These are phyloP conservation scores for Naganishia liquefaciens DNA, from an alignment of 1,284 basidiomycete species.

Conservation along the genomic window DNA sequence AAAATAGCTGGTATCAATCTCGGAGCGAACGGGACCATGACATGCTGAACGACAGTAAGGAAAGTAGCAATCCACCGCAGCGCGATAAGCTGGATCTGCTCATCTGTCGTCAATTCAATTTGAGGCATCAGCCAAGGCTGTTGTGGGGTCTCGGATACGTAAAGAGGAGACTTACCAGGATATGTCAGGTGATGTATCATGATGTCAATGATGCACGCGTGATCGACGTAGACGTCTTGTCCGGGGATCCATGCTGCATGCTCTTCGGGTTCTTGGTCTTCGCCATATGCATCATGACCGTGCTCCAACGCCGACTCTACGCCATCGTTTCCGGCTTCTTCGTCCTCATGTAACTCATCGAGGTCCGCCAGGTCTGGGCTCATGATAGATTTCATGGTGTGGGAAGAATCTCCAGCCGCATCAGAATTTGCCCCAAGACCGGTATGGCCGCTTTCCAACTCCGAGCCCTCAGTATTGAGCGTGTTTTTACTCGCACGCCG, in stretches of 20 bases:
- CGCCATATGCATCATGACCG: conserved; percentile 39
- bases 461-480: conserved; percentile 59
- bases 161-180: conserved; percentile 65
- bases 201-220: conserved; percentile 89
- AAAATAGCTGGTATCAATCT: conserved; percentile 88
- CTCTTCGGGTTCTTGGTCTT: conserved; percentile 48
- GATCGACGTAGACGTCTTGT: conserved; percentile 88
- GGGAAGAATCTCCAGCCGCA: conserved; percentile 9
- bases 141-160: not conserved
- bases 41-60: conserved; percentile 80
- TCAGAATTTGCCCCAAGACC: conserved; percentile 23
- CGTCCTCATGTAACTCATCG: conserved; percentile 33
- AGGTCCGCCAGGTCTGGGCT: conserved; percentile 30
- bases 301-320: conserved; percentile 31
- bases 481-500: conserved; percentile 49
- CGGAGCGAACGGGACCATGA: conserved; percentile 92
- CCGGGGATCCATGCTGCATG: conserved; percentile 80
- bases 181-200: conserved; percentile 84
- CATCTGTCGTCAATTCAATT: conserved; percentile 59
- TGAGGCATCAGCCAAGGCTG: too few relatives aligned
- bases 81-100: conserved; percentile 83
- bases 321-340: conserved; percentile 23
- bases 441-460: conserved; percentile 40
- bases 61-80: conserved; percentile 92
- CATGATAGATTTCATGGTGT: conserved; percentile 9